Conservation (phyloP, 108 stramenopile genomes). For the Skeletonema costatum region DNA sequence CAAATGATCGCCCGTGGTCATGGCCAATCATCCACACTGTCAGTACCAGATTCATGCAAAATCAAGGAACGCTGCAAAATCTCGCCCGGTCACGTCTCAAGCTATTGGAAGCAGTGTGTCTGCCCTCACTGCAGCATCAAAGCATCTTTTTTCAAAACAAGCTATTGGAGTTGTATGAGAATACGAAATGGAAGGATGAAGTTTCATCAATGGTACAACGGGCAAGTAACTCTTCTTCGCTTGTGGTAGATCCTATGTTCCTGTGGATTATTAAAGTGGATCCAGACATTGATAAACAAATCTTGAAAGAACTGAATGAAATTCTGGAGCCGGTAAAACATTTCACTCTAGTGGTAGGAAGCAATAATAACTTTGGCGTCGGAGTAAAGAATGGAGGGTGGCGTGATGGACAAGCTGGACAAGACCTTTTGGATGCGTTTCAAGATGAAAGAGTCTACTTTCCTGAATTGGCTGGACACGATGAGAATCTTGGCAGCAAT, state of each 20-base stretch:
- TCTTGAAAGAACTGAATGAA: slow-evolving; percentile 45
- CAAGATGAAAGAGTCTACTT: slow-evolving; percentile 21
- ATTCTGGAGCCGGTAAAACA: slow-evolving; percentile 49
- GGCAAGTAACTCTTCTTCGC: slow-evolving; percentile 1
- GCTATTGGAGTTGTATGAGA: slow-evolving; percentile 16
- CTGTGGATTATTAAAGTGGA: slow-evolving; percentile 88
- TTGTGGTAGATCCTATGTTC: slow-evolving; percentile 42
- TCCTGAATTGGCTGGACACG: background rate
- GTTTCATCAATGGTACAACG: background rate
- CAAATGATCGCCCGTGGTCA: slow-evolving; percentile 24
- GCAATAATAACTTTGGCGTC: slow-evolving; percentile 62
- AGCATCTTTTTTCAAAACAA: slow-evolving; percentile 17
- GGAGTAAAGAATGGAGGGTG: slow-evolving; percentile 55
- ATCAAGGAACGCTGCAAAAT: slow-evolving; percentile 56
- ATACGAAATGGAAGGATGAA: slow-evolving; percentile 19
- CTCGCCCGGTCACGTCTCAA: slow-evolving; percentile 70
- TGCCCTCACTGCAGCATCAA: slow-evolving; percentile 57
- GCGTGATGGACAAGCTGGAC: slow-evolving; percentile 59
- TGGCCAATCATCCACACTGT: slow-evolving; percentile 74
- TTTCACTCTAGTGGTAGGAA: slow-evolving; percentile 62
- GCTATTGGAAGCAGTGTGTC: slow-evolving; percentile 66
- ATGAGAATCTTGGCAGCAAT: slow-evolving; percentile 2
- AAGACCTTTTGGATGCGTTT: slow-evolving; percentile 50
- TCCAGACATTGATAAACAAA: slow-evolving; percentile 53
- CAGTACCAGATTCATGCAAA: slow-evolving; percentile 86